phyloP scores from a whole-genome alignment of 2,329 filamentous ascomycete species.

The Colletotrichum noveboracense region DNA sequence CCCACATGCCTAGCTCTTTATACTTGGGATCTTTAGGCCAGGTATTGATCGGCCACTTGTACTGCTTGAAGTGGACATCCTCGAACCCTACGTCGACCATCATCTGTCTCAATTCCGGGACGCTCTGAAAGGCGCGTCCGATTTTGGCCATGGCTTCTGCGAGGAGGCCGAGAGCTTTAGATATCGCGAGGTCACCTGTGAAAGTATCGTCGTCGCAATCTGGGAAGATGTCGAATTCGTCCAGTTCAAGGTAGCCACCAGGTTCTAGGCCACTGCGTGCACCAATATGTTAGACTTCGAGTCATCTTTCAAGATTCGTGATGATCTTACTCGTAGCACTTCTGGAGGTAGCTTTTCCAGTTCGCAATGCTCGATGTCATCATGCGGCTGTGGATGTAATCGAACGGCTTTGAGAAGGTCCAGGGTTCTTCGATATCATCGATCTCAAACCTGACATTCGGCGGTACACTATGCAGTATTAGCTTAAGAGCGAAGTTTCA shows the following conservation, averaged over 20 bases:
- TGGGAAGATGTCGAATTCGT: slow-evolving; percentile 39
- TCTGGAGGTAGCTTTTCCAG: slow-evolving; percentile 24
- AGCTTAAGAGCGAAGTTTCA: not conserved
- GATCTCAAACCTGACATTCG: slow-evolving; percentile 48
- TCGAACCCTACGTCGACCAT: slow-evolving; percentile 49
- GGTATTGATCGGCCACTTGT: slow-evolving; percentile 53
- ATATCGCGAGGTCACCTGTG: slow-evolving; percentile 28
- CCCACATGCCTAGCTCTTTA: slow-evolving; percentile 51
- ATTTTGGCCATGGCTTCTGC: slow-evolving; percentile 32
- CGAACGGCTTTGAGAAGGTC: slow-evolving; percentile 32
- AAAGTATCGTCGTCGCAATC: slow-evolving; percentile 34
- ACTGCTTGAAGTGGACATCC: slow-evolving; percentile 51
- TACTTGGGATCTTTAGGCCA: slow-evolving; percentile 57
- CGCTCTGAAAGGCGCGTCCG: slow-evolving; percentile 36
- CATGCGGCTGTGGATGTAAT: slow-evolving; percentile 36
- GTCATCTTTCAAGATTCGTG: no score
- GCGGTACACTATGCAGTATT: slow-evolving; percentile 14
- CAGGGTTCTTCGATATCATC: slow-evolving; percentile 38
- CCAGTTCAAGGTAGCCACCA: slow-evolving; percentile 37
- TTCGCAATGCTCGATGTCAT: slow-evolving; percentile 30
- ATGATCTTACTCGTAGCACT: slow-evolving; percentile 20
- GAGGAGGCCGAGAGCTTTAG: slow-evolving; percentile 31
- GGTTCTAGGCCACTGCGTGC: slow-evolving; percentile 26
- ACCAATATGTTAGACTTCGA: no score
- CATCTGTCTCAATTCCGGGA: slow-evolving; percentile 41